Evolutionary conservation across 192 early-diverging fungal species (phyloP), one percentile per base, ranked within the genome.

Genomic region (Backusella circina): DNA sequence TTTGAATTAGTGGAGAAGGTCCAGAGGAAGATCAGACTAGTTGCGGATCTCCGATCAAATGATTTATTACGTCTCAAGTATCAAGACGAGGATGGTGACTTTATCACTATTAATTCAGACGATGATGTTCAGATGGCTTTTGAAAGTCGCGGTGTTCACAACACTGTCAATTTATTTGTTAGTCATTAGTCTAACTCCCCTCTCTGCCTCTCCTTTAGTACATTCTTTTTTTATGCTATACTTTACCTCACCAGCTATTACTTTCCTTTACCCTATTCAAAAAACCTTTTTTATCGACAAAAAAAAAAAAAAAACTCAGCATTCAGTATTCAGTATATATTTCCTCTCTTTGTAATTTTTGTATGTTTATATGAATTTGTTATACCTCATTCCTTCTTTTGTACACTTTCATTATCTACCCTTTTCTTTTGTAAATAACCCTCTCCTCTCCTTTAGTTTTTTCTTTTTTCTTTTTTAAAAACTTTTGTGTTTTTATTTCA

Each of bases 81-180:
- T 78, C 91, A 92, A 79, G 96, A 99, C 78, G 96, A 98, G 80
- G 96, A 97, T 76, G 91, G 93, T 32, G 96, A 98, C 77, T 90
- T 90, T 73, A 90, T 96, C 16, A 90, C 89, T 41, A 90, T 99
- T 64, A 91, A 91, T 73, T 91, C 89, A 21, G 91, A 97, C 75
- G 95, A 95, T 67, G 97, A 99, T 78, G 93, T 99, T n/a, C 89
- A 87, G 51, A 83, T 96, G 90, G 96, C 95, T 26, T 96, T 99
- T 86, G 95, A 95, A 81, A 86, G 80, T 30, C 36, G 75, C 12
- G 79, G 79, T 65, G 81, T 74, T n/a, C 81, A 81, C 9, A 85
- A 73, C 74, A 80, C 84, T 35, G 84, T 89, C 78, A 89, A 87
- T 72, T 73, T 89, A 41, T 87, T 84, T 77, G 86, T 89, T 68